These are phyloP conservation scores for Fusarium sp. DNA, from an alignment of 2,329 filamentous ascomycete species.

Conservation along the genomic window DNA sequence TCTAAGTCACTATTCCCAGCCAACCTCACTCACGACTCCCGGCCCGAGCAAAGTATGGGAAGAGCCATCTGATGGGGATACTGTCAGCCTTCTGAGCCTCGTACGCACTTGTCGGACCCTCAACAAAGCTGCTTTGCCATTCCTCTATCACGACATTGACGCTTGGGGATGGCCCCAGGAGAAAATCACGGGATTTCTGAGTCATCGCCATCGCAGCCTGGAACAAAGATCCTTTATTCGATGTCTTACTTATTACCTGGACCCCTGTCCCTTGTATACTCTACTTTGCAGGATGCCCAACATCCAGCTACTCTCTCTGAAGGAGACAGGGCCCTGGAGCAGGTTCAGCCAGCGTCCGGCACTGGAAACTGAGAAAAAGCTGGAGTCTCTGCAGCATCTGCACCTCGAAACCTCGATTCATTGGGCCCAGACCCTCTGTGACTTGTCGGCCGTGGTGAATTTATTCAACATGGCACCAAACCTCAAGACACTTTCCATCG, in stretches of 20 bases:
- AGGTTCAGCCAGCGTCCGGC: too few relatives aligned
- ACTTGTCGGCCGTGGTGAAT: not conserved
- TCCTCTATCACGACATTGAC: not conserved
- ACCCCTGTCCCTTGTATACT: not conserved
- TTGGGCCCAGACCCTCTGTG: fast-evolving
- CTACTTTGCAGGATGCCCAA: not conserved
- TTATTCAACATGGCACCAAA: not conserved
- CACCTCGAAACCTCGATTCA: not conserved
- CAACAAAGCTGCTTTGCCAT: not conserved
- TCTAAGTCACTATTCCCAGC: not conserved
- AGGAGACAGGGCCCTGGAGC: fast-evolving
- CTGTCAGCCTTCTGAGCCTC: not conserved
- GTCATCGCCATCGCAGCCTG: fast-evolving
- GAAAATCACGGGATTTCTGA: not conserved
- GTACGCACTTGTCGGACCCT: not conserved
- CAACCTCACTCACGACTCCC: not conserved
- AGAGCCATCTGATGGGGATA: not conserved
- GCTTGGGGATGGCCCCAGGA: fast-evolving
- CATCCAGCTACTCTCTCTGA: not conserved
- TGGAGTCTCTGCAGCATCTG: not conserved
- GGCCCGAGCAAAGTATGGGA: not conserved
- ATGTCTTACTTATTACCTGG: fast-evolving
- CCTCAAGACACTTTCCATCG: not conserved
- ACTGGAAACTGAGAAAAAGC: fast-evolving
- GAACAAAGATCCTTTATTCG: not conserved